Conservation (phyloP, 768 basidiomycete genomes). For the Boletus insuetus region DNA sequence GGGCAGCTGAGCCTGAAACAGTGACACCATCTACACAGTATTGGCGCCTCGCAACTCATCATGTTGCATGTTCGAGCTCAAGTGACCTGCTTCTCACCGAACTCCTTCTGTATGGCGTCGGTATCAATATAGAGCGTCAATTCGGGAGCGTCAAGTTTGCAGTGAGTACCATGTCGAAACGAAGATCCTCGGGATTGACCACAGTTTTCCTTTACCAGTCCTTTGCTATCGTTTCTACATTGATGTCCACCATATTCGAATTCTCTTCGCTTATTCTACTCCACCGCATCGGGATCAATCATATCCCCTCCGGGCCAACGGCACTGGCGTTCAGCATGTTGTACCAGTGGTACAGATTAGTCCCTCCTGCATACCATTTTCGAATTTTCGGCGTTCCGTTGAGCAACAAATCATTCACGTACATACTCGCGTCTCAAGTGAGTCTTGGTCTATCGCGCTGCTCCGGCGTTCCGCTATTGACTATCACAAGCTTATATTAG, state of each 20-base stretch:
- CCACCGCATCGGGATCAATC: constrained; percentile 65
- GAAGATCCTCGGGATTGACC: not conserved
- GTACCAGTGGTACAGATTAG: constrained; percentile 78
- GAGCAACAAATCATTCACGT: constrained; percentile 74
- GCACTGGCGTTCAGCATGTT: constrained; percentile 74
- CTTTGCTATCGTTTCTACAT: constrained; percentile 64
- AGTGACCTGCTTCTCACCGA: constrained; percentile 80
- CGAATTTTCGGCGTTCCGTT: constrained; percentile 70
- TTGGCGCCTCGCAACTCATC: constrained; percentile 77
- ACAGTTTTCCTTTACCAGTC: constrained; percentile 49
- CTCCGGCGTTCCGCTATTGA: constrained; percentile 1
- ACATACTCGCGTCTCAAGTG: constrained; percentile 73
- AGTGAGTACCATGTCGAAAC: constrained; percentile 42
- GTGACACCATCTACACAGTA: constrained; percentile 50
- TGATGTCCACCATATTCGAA: constrained; percentile 67
- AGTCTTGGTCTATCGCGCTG: constrained; percentile 12
- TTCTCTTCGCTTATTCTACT: constrained; percentile 64
- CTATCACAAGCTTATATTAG: constrained; percentile 58
- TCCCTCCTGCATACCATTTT: constrained; percentile 75
- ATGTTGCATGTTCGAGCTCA: constrained; percentile 77
- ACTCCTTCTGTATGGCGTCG: constrained; percentile 68
- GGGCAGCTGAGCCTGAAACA: constrained; percentile 33
- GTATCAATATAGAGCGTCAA: constrained; percentile 72
- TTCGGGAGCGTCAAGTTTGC: constrained; percentile 89
- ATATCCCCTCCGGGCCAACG: constrained; percentile 74